Evolutionary conservation across 2,329 filamentous ascomycete genomes (phyloP).

Genomic region (Colletotrichum paranaense): DNA sequence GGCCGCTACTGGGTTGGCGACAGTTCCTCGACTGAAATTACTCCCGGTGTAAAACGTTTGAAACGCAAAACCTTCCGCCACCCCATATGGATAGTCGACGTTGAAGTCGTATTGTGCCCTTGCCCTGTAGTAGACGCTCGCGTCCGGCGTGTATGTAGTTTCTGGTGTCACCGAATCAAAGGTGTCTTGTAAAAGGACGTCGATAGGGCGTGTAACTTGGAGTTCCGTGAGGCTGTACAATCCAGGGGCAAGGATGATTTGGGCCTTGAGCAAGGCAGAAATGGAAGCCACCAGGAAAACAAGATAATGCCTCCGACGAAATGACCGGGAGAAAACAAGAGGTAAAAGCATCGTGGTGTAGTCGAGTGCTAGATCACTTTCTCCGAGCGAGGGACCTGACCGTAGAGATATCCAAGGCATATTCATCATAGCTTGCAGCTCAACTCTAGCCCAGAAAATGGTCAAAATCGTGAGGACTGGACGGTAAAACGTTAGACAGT

Average conservation of each 20-base stretch:
- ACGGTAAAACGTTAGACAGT: neutral
- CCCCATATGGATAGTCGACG: constrained; percentile 6
- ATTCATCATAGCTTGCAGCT: constrained; percentile 17
- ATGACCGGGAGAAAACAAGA: neutral
- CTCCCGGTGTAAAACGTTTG: neutral
- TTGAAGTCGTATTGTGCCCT: neutral
- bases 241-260: constrained; percentile 10
- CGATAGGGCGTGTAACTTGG: neutral
- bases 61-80: neutral
- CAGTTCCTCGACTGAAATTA: neutral
- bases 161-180: neutral
- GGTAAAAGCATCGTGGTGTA: constrained; percentile 4
- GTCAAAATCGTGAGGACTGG: constrained; percentile 4
- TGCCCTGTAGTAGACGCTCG: neutral
- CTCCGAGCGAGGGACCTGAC: neutral
- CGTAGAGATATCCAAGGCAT: constrained; percentile 23
- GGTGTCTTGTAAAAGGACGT: neutral
- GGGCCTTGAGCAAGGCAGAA: neutral
- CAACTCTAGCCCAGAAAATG: constrained; percentile 16
- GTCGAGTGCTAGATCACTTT: neutral
- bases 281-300: neutral
- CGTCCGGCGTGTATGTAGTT: neutral
- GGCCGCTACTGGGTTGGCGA: neutral
- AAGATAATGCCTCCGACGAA: constrained; percentile 5
- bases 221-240: constrained; percentile 7